Percentiles rank a stretch among this genome's conserved stretches.
Evolutionary conservation across 1,284 basidiomycete species (phyloP).

Genomic region (Apiotrichum laibachii): DNA sequence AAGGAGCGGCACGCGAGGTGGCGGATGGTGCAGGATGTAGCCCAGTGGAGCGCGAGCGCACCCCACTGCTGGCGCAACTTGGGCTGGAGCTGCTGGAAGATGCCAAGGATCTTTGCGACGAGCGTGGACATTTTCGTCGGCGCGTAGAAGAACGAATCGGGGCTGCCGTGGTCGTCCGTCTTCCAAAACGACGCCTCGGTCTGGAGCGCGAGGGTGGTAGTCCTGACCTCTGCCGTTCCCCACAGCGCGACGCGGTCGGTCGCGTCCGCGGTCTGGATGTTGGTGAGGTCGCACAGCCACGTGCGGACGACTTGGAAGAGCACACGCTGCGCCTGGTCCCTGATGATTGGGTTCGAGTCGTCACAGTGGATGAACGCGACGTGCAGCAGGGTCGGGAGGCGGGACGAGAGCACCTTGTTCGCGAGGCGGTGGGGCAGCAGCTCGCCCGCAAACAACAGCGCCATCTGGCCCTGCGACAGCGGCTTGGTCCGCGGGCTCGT

Average conservation of each 20-base stretch:
- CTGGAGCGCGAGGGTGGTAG: constrained; percentile 55
- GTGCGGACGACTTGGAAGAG: constrained; percentile 76
- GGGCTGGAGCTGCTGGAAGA: constrained; percentile 68
- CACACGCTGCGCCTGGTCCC: constrained; percentile 67
- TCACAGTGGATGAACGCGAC: constrained; percentile 80
- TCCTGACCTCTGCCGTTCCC: constrained; percentile 56
- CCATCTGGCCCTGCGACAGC: constrained; percentile 78
- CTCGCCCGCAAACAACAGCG: constrained; percentile 80
- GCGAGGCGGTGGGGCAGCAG: constrained; percentile 74
- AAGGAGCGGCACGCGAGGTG: constrained; percentile 84
- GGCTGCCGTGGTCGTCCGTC: constrained; percentile 59
- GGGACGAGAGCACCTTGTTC: constrained; percentile 60
- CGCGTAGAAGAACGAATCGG: constrained; percentile 41
- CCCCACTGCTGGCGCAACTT: constrained; percentile 74
- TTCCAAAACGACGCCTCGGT: constrained; percentile 62
- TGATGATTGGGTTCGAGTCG: constrained; percentile 67
- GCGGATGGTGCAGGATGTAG: constrained; percentile 80
- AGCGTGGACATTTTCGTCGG: constrained; percentile 69
- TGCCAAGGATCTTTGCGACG: constrained; percentile 63
- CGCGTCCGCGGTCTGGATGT: constrained; percentile 21
- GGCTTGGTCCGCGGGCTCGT: constrained; percentile 36
- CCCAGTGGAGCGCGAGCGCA: constrained; percentile 75
- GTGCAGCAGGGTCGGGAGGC: constrained; percentile 74
- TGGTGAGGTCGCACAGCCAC: constrained; percentile 59
- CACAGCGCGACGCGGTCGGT: constrained; percentile 29